Evolutionary conservation across 352 stramenopile genomes (phyloP).

Genomic region (Phytophthora constricta): DNA sequence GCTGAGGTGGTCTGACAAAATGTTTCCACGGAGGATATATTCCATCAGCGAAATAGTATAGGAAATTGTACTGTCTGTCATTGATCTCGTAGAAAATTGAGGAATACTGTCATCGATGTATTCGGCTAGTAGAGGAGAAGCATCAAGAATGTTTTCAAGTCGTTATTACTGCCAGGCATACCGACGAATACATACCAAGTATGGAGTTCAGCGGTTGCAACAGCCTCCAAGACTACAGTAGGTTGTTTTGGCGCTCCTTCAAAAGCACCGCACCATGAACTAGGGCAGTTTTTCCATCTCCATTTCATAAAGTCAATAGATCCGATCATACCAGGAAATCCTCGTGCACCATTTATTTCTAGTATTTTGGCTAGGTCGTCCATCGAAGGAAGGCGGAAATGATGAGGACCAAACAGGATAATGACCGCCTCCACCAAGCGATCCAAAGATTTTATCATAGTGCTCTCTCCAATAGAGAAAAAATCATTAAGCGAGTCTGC

Average conservation of each 20-base stretch:
- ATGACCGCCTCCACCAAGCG: too few relatives aligned
- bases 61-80: neutral
- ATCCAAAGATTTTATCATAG: neutral
- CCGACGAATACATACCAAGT: too few relatives aligned
- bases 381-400: neutral
- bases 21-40: constrained; percentile 15
- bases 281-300: constrained; percentile 26
- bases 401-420: neutral
- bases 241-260: constrained; percentile 5
- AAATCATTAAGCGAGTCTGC: constrained; percentile 1
- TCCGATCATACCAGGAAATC: constrained; percentile 13
- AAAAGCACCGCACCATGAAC: constrained; percentile 9
- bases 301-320: constrained; percentile 15
- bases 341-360: neutral
- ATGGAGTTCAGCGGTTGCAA: too few relatives aligned
- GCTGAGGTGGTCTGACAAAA: constrained; percentile 3
- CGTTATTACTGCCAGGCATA: too few relatives aligned
- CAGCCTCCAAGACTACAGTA: too few relatives aligned
- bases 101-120: constrained; percentile 1
- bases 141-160: too few relatives aligned
- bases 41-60: constrained; percentile 8
- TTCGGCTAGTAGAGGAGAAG: too few relatives aligned
- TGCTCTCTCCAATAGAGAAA: constrained; percentile 6
- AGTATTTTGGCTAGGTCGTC: neutral
- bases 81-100: constrained; percentile 9